Evolutionary conservation across 805 yeast genomes (phyloP), one percentile per base, ranked within the genome.

Genomic region (Kuraishia piskuri): DNA sequence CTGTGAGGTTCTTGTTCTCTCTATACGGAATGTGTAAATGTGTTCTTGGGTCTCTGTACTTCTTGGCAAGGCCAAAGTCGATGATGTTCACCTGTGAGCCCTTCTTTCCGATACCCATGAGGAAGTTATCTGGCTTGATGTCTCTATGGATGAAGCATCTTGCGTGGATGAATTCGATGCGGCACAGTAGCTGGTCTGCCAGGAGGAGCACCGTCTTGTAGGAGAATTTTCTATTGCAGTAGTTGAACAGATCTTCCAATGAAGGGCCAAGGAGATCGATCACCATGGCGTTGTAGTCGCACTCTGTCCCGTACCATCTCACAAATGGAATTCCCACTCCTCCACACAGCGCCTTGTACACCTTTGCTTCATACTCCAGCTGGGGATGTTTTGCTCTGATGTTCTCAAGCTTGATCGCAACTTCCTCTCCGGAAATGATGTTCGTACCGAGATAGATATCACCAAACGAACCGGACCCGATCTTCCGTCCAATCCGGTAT

Each of bases 241-340:
- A 94, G 73, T 92, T 92, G 79, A 92, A 92, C 61, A 92, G 75
- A 68, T 94, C 98, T 68, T 92, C 99, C 58, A 92, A 76, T 0
- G 96, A 87, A 3, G 98, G 98, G 5, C 99, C 99, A 62, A 92
- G 77, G 52, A 92, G 78, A 68, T 92, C 99, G 62, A 92, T 92
- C 46, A 92, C 98, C 91, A 92, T 86, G 45, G 97, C 97, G 68
- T 91, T 89, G 67, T 90, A 92, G 67, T 91, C 97, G 61, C 96
- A 89, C 68, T 92, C 98, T 1, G 95, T 87, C 44, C 98, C 99
- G 68, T 83, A 91, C 95, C 97, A 92, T 68, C 98, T 83, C 36
- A 92, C 90, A 71, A 90, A 91, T 2, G 99, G 98, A 55, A 92
- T 90, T 31, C 99, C 98, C 40, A 92, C 92, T 31, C 98, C 98